These are phyloP conservation scores for Pyrus pyrifolia DNA, from an alignment of 306 rosid genomes.

Conservation along the genomic window DNA sequence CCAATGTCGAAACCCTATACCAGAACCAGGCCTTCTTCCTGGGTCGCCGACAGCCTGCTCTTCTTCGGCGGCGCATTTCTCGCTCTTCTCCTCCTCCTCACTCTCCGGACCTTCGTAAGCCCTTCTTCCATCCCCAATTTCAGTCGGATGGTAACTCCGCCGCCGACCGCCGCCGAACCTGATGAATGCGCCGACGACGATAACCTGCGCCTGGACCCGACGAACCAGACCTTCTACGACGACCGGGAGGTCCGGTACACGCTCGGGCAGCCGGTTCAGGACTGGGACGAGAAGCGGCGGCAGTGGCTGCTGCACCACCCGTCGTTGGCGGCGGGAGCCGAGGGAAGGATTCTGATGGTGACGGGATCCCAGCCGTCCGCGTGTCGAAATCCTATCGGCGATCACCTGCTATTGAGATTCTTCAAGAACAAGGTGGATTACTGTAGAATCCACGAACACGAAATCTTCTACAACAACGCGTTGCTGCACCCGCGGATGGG, in stretches of 20 bases:
- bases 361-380: slow-evolving; percentile 77
- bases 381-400: slow-evolving; percentile 69
- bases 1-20: slow-evolving; percentile 42
- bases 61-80: slow-evolving; percentile 56
- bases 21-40: slow-evolving; percentile 36
- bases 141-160: neutral
- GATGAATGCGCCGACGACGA: neutral
- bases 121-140: slow-evolving; percentile 22
- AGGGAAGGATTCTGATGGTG: slow-evolving; percentile 30
- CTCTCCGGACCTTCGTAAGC: slow-evolving; percentile 34
- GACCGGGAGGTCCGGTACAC: slow-evolving; percentile 54
- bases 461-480: slow-evolving; percentile 63
- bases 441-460: slow-evolving; percentile 62
- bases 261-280: slow-evolving; percentile 33
- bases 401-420: slow-evolving; percentile 51
- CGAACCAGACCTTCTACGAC: slow-evolving; percentile 53
- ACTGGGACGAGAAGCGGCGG: slow-evolving; percentile 69
- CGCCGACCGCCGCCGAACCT: neutral
- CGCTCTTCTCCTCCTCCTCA: slow-evolving; percentile 53
- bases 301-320: slow-evolving; percentile 62
- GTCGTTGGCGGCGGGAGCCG: slow-evolving; percentile 29
- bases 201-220: slow-evolving; percentile 33
- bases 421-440: slow-evolving; percentile 88
- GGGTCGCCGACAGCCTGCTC: slow-evolving; percentile 39
- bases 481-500: slow-evolving; percentile 60